These are phyloP conservation scores for Pythium folliculosum DNA, from an alignment of 352 stramenopile genomes.

Conservation along the genomic window DNA sequence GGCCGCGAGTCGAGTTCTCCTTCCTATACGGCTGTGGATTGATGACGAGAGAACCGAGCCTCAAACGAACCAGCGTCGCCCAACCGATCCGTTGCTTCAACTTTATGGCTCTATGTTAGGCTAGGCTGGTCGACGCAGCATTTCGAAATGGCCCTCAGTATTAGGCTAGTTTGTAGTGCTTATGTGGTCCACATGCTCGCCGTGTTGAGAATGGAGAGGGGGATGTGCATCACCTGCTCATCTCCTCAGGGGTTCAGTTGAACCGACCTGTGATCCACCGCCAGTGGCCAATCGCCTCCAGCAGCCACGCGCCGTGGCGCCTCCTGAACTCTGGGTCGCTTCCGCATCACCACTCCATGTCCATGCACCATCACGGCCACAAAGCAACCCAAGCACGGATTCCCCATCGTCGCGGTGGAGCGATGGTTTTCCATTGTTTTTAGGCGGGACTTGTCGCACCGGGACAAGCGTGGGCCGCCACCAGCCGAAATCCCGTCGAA, in stretches of 20 bases:
- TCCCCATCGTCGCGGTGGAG: no score
- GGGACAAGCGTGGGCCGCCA: neutral
- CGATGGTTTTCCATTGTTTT: neutral
- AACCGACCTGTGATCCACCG: conserved; percentile 1
- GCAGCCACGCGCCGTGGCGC: neutral
- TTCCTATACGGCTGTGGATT: no score
- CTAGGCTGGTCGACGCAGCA: no score
- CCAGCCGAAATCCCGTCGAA: neutral
- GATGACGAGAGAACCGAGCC: no score
- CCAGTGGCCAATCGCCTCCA: neutral
- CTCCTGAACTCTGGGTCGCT: neutral
- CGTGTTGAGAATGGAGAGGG: conserved; percentile 23
- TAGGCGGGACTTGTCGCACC: neutral
- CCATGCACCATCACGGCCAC: neutral
- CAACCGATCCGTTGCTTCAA: no score
- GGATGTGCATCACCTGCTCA: conserved; percentile 7
- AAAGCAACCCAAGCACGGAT: no score
- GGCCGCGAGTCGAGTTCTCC: no score
- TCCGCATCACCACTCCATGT: neutral
- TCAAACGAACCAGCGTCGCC: no score
- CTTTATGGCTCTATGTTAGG: no score
- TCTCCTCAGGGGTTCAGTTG: neutral
- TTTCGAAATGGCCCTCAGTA: no score
- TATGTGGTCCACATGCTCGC: conserved; percentile 14
- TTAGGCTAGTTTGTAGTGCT: neutral